A percentile compares a stretch with the other conserved stretches of the same genome.
phyloP scores from a whole-genome alignment of 805 yeast species.

The Priceomyces castillae region DNA sequence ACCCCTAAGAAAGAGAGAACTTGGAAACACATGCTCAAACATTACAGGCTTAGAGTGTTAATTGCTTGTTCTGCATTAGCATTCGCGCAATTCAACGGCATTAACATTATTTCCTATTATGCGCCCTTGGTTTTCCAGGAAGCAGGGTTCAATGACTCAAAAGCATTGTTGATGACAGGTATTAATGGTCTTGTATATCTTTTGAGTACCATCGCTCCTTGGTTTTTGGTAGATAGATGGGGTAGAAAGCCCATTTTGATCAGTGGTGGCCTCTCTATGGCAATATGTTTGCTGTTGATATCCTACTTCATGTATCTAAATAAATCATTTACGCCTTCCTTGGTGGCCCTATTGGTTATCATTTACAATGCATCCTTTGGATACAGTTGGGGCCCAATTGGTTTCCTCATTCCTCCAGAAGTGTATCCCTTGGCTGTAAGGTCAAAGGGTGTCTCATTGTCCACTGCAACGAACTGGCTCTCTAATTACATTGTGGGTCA shows the following conservation, averaged over 20 bases:
- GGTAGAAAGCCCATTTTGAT: constrained; percentile 45
- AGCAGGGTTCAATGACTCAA: constrained; percentile 43
- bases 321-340: constrained; percentile 30
- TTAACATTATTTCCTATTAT: constrained; percentile 56
- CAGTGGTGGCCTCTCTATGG: constrained; percentile 41
- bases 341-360: constrained; percentile 41
- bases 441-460: constrained; percentile 43
- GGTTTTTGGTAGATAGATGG: constrained; percentile 46
- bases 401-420: constrained; percentile 44
- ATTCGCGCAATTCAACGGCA: constrained; percentile 51
- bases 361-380: constrained; percentile 45
- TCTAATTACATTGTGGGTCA: constrained; percentile 46
- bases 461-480: constrained; percentile 46
- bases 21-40: constrained; percentile 41
- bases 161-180: constrained; percentile 45
- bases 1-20: constrained; percentile 40
- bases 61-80: constrained; percentile 43
- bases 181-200: constrained; percentile 40
- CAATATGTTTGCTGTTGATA: constrained; percentile 30
- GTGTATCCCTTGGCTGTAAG: constrained; percentile 43
- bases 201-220: constrained; percentile 41
- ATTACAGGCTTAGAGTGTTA: constrained; percentile 33
- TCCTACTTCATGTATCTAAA: constrained; percentile 35
- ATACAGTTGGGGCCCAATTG: constrained; percentile 47
- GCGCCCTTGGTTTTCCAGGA: constrained; percentile 54